Conservation (phyloP, 371 early-diverging fungal species). For the Mortierella polycephala region DNA sequence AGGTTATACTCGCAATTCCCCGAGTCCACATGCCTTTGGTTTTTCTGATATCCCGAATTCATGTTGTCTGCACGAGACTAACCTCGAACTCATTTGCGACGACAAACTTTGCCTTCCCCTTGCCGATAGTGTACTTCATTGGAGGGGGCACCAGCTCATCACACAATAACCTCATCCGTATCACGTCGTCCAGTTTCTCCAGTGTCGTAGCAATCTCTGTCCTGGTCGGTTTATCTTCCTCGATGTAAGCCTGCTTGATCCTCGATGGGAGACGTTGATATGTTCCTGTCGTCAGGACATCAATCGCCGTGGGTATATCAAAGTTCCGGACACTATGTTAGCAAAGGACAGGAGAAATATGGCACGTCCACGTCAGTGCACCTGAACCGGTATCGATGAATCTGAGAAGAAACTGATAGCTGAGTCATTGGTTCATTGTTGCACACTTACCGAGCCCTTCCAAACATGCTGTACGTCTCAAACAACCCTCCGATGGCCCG, state of each 20-base stretch:
- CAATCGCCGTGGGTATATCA: slow-evolving; percentile 80
- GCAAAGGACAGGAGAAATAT: background rate
- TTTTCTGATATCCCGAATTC: background rate
- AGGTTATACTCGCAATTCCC: background rate
- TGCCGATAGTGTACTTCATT: slow-evolving; percentile 63
- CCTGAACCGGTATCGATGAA: background rate
- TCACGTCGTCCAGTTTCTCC: slow-evolving; percentile 73
- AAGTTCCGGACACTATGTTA: slow-evolving; percentile 71
- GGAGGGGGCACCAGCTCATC: slow-evolving; percentile 72
- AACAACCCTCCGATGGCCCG: slow-evolving; percentile 75
- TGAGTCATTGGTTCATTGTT: too few relatives aligned
- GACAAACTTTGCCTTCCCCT: slow-evolving; percentile 72
- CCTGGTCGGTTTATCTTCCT: slow-evolving; percentile 64
- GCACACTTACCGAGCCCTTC: slow-evolving; percentile 64
- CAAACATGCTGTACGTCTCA: slow-evolving; percentile 69
- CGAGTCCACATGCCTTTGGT: background rate
- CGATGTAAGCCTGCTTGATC: slow-evolving; percentile 63
- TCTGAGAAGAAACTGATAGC: too few relatives aligned
- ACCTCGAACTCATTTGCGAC: slow-evolving; percentile 80
- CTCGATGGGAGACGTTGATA: slow-evolving; percentile 75
- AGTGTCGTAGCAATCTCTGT: slow-evolving; percentile 67
- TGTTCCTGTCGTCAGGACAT: slow-evolving; percentile 79
- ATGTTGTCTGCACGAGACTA: background rate
- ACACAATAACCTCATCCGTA: slow-evolving; percentile 72
- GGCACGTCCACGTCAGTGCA: background rate